Conservation (phyloP, 2,329 filamentous ascomycete species). For the Biscogniauxia marginata region DNA sequence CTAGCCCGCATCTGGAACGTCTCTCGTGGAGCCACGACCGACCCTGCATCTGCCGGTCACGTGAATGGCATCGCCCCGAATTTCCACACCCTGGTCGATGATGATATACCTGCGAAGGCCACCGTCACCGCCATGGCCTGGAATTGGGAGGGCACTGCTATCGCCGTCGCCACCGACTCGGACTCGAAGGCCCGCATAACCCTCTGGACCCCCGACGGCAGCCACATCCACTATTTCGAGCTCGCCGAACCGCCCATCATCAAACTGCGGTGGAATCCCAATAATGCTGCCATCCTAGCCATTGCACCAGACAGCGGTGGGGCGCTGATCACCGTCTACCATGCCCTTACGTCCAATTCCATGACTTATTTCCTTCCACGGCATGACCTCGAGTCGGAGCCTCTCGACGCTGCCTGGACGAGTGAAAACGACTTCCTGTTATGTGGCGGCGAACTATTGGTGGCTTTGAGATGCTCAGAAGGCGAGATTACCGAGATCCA, state of each 20-base stretch:
- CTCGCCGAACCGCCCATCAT: slow-evolving; percentile 60
- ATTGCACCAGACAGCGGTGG: slow-evolving; percentile 56
- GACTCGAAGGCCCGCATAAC: slow-evolving; percentile 52
- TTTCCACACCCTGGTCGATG: slow-evolving; percentile 50
- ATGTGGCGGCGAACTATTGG: slow-evolving; percentile 55
- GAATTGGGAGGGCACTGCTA: slow-evolving; percentile 54
- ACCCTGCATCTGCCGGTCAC: slow-evolving; percentile 46
- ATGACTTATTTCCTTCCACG: slow-evolving; percentile 47
- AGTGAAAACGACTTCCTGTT: slow-evolving; percentile 58
- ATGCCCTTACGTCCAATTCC: slow-evolving; percentile 41
- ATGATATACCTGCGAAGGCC: slow-evolving; percentile 50
- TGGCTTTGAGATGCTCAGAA: slow-evolving; percentile 47
- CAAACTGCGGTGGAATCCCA: slow-evolving; percentile 61
- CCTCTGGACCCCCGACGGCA: slow-evolving; percentile 56
- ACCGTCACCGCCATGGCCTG: slow-evolving; percentile 61
- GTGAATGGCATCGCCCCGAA: slow-evolving; percentile 42
- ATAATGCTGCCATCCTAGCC: slow-evolving; percentile 53
- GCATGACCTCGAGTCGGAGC: slow-evolving; percentile 50
- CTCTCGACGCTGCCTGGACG: slow-evolving; percentile 60
- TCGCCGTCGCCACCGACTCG: slow-evolving; percentile 59
- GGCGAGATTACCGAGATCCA: slow-evolving; percentile 44
- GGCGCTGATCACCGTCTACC: slow-evolving; percentile 56
- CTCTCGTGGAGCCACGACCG: slow-evolving; percentile 50
- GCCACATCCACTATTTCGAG: slow-evolving; percentile 52
- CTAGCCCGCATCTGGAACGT: slow-evolving; percentile 69